Evolutionary conservation across 495 filamentous ascomycete species (phyloP).

Genomic region (Hypoxylon fuscum): DNA sequence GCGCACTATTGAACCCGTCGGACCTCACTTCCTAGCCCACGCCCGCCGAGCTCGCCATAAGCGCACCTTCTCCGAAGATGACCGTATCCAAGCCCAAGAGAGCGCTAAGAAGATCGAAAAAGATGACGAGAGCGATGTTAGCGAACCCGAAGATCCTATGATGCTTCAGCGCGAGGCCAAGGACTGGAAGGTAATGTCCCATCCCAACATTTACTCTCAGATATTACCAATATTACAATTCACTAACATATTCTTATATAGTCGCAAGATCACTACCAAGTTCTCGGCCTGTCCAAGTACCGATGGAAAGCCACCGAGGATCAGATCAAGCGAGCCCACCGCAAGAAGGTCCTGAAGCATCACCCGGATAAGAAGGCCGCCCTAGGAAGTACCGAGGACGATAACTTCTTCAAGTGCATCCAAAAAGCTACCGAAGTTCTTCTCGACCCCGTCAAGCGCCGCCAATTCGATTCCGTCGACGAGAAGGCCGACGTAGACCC

Average conservation of each 20-base stretch:
- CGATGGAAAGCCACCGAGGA: slow-evolving; percentile 92
- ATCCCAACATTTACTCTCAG: too few relatives aligned
- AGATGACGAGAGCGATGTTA: slow-evolving; percentile 87
- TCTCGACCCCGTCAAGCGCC: slow-evolving; percentile 87
- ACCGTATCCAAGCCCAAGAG: slow-evolving; percentile 93
- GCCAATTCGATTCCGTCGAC: slow-evolving; percentile 96
- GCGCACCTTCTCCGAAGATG: slow-evolving; percentile 98
- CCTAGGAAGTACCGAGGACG: slow-evolving; percentile 84
- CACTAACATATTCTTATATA: slow-evolving; percentile 52
- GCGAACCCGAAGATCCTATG: slow-evolving; percentile 89
- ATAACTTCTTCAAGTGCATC: slow-evolving; percentile 99
- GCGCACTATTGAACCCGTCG: slow-evolving; percentile 92
- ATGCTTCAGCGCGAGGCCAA: slow-evolving; percentile 93
- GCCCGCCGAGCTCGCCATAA: slow-evolving; percentile 94
- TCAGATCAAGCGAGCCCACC: slow-evolving; percentile 97
- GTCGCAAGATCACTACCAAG: slow-evolving; percentile 97
- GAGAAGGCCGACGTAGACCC: slow-evolving; percentile 91
- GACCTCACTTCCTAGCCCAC: slow-evolving; percentile 96
- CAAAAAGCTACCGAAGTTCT: slow-evolving; percentile 97
- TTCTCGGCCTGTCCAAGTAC: slow-evolving; percentile 92
- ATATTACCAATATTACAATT: too few relatives aligned
- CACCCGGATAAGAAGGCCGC: slow-evolving; percentile 99
- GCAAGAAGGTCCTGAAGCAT: slow-evolving; percentile 99
- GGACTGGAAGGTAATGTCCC: slow-evolving; percentile 99
- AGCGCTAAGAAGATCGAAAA: slow-evolving; percentile 96